Conservation (phyloP, 768 basidiomycete species). For the Rossbeevera mucosa region DNA sequence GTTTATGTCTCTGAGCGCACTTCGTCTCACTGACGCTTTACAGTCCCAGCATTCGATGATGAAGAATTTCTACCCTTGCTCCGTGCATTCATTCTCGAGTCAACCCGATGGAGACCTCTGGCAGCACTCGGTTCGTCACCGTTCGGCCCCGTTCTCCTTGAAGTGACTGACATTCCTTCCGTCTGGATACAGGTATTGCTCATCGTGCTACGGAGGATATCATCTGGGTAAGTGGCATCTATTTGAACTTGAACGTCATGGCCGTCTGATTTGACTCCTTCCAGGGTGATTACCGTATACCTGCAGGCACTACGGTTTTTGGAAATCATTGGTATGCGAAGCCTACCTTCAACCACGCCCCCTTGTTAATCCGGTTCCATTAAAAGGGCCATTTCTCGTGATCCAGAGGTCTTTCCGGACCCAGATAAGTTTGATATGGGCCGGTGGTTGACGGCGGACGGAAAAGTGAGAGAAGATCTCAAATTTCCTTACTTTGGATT, state of each 20-base stretch:
- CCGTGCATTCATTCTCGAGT: constrained; percentile 33
- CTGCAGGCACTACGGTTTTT: constrained; percentile 15
- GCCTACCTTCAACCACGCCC: neutral
- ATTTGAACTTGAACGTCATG: neutral
- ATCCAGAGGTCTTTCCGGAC: constrained; percentile 35
- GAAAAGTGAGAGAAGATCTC: constrained; percentile 39
- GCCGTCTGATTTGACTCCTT: neutral
- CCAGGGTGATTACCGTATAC: constrained; percentile 17
- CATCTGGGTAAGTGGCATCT: constrained; percentile 11
- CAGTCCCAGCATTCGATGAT: constrained; percentile 37
- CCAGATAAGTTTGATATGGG: constrained; percentile 34
- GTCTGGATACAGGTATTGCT: neutral
- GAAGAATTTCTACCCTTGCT: constrained; percentile 27
- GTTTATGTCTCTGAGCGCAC: neutral
- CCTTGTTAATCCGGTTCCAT: neutral
- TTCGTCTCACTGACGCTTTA: neutral
- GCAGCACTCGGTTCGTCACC: constrained; percentile 16
- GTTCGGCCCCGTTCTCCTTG: neutral
- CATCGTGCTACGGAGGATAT: constrained; percentile 18
- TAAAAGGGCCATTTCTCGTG: constrained; percentile 34
- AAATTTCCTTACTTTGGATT: constrained; percentile 50
- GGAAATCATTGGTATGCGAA: constrained; percentile 18
- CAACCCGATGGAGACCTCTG: constrained; percentile 32
- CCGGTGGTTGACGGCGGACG: constrained; percentile 25
- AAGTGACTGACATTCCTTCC: neutral